These are phyloP conservation scores for Cryphonectria radicalis DNA, from an alignment of 2,329 filamentous ascomycete genomes.

Conservation along the genomic window DNA sequence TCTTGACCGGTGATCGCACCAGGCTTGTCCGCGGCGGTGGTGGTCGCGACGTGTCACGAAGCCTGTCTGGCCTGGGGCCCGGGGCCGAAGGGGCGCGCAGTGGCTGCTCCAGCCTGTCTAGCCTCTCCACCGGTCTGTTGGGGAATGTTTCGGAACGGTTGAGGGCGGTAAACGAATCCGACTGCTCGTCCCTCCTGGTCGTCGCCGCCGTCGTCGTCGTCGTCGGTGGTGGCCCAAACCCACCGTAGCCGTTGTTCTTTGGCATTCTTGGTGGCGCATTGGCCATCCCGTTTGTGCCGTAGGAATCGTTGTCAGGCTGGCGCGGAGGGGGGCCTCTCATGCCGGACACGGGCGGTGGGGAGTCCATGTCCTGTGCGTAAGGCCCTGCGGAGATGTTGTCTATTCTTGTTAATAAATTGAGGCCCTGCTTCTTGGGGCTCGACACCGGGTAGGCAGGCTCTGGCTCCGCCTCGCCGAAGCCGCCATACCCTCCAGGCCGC, in stretches of 20 bases:
- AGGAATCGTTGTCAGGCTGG: conserved; percentile 34
- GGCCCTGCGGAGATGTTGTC: conserved; percentile 69
- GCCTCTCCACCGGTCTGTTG: conserved; percentile 40
- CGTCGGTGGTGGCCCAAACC: conserved; percentile 52
- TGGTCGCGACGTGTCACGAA: conserved; percentile 54
- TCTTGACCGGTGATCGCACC: conserved; percentile 47
- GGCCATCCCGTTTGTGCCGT: conserved; percentile 39
- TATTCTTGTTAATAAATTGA: conserved; percentile 62
- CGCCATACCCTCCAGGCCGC: conserved; percentile 55
- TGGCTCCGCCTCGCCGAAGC: conserved; percentile 46
- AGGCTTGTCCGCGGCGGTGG: conserved; percentile 58
- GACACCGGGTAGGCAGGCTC: conserved; percentile 50
- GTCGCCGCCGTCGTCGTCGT: conserved; percentile 29
- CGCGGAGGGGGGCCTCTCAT: conserved; percentile 19
- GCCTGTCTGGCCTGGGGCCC: conserved; percentile 46
- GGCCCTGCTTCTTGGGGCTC: conserved; percentile 50
- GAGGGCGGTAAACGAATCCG: conserved; percentile 43
- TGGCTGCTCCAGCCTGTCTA: conserved; percentile 43
- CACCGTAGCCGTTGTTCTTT: conserved; percentile 60
- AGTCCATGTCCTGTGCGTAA: conserved; percentile 50
- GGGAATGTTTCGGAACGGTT: conserved; percentile 60
- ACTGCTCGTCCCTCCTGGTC: conserved; percentile 43
- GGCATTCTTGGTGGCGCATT: conserved; percentile 44
- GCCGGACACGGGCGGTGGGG: conserved; percentile 24
- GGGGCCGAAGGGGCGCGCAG: conserved; percentile 54